Conservation (phyloP, 2,329 filamentous ascomycete genomes). For the Zymoseptoria passerinii region DNA sequence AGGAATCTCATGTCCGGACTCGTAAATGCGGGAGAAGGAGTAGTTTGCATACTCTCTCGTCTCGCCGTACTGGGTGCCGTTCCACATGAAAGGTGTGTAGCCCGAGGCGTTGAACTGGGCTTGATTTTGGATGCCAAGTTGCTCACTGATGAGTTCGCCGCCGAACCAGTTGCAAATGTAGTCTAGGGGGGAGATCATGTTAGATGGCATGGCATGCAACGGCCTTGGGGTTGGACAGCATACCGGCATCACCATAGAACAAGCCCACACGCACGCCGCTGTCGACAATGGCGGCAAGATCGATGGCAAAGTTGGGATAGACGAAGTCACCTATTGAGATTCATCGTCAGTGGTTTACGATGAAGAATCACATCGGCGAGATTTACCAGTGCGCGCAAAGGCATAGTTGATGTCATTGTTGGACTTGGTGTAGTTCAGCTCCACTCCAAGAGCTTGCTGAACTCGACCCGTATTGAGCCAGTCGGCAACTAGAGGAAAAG, state of each 20-base stretch:
- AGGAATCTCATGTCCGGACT: conserved; percentile 36
- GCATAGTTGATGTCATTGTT: conserved; percentile 37
- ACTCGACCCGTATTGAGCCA: conserved; percentile 50
- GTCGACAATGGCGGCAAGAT: conserved; percentile 35
- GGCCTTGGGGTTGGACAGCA: too few relatives aligned
- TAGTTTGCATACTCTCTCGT: conserved; percentile 28
- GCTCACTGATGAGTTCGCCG: conserved; percentile 31
- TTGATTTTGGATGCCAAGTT: conserved; percentile 32
- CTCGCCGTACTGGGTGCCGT: conserved; percentile 33
- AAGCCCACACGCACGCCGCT: conserved; percentile 33
- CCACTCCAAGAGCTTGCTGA: conserved; percentile 48
- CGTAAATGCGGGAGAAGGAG: conserved; percentile 26
- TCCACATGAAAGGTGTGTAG: conserved; percentile 22
- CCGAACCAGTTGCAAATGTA: conserved; percentile 38
- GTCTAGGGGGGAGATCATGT: conserved; percentile 11
- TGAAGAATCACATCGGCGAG: background rate
- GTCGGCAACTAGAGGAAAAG: conserved; percentile 23
- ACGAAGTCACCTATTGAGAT: conserved; percentile 46
- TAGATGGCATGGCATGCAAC: background rate
- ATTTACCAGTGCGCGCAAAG: conserved; percentile 40
- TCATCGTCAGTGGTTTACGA: background rate
- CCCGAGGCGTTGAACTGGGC: conserved; percentile 22
- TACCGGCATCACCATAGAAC: conserved; percentile 31
- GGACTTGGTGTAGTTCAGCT: conserved; percentile 49
- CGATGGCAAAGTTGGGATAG: conserved; percentile 48